These are phyloP conservation scores for Yamadazyma kitorensis DNA, from an alignment of 805 yeast genomes.

Conservation along the genomic window DNA sequence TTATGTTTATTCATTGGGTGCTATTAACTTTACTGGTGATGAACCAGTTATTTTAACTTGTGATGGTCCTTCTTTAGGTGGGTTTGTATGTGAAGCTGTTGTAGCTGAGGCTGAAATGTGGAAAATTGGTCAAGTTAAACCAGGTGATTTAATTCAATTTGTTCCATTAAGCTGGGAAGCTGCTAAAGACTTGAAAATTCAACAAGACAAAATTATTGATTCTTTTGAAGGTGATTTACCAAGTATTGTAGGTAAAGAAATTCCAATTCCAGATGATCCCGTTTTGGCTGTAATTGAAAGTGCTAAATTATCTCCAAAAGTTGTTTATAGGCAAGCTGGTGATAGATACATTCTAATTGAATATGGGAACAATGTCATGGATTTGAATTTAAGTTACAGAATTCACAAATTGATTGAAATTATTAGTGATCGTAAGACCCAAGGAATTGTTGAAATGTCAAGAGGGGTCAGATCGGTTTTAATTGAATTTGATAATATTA, in stretches of 20 bases:
- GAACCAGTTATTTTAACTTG: conserved; percentile 96
- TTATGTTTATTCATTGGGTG: conserved; percentile 94
- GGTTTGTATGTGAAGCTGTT: conserved; percentile 95
- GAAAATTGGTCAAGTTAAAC: conserved; percentile 97
- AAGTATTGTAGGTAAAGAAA: conserved; percentile 17
- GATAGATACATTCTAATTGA: conserved; percentile 90
- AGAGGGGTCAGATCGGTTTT: conserved; percentile 95
- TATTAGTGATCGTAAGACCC: conserved; percentile 61
- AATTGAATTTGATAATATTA: conserved; percentile 70
- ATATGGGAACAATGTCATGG: conserved; percentile 87
- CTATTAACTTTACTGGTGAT: conserved; percentile 97
- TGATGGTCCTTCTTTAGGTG: conserved; percentile 97
- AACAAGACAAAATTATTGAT: conserved; percentile 57
- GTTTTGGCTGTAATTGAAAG: conserved; percentile 53
- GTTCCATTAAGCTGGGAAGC: conserved; percentile 68
- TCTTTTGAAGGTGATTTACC: conserved; percentile 44
- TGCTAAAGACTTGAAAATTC: conserved; percentile 61
- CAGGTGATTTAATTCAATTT: conserved; percentile 84
- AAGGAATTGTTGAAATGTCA: conserved; percentile 92
- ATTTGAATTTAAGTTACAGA: conserved; percentile 79
- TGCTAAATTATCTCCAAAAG: conserved; percentile 57
- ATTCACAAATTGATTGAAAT: conserved; percentile 77
- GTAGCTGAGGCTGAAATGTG: conserved; percentile 95
- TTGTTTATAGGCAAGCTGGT: conserved; percentile 94
- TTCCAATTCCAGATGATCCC: conserved; percentile 60